These are phyloP conservation scores for Talaromyces albobiverticillius DNA, from an alignment of 2,329 filamentous ascomycete species.

Conservation along the genomic window DNA sequence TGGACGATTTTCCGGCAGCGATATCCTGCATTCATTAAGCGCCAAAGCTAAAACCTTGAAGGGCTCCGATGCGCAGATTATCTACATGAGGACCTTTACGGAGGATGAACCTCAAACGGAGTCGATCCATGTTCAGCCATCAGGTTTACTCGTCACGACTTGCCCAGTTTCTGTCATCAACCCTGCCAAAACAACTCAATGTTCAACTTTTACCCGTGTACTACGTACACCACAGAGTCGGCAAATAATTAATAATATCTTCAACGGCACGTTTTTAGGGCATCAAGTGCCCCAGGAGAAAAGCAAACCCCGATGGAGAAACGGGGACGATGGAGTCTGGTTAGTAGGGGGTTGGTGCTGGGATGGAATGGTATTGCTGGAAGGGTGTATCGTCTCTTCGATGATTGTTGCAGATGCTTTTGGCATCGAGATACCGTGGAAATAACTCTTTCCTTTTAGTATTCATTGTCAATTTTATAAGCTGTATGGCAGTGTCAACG, in stretches of 20 bases:
- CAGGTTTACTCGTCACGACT: constrained; percentile 54
- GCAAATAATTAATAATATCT: constrained; percentile 47
- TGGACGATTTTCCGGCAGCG: constrained; percentile 1
- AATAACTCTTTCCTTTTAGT: background rate
- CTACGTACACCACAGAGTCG: constrained; percentile 51
- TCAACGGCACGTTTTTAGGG: constrained; percentile 20
- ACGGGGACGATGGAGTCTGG: constrained; percentile 55
- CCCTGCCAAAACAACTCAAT: constrained; percentile 41
- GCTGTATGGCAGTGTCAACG: too few relatives aligned
- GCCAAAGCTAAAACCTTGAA: constrained; percentile 3
- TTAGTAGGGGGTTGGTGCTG: constrained; percentile 61
- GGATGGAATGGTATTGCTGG: constrained; percentile 62
- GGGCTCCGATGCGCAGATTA: constrained; percentile 4
- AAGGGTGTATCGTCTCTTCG: constrained; percentile 59
- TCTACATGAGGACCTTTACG: background rate
- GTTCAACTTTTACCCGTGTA: constrained; percentile 52
- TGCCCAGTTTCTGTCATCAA: constrained; percentile 45
- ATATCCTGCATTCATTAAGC: constrained; percentile 9
- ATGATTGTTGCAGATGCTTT: constrained; percentile 55
- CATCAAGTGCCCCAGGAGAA: background rate
- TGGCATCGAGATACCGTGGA: constrained; percentile 43
- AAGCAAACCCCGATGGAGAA: constrained; percentile 43
- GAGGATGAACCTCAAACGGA: constrained; percentile 40
- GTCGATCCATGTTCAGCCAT: constrained; percentile 49
- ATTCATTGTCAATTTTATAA: too few relatives aligned